phyloP scores from a whole-genome alignment of 345 rosid species.

The Odontarrhena argentea region DNA sequence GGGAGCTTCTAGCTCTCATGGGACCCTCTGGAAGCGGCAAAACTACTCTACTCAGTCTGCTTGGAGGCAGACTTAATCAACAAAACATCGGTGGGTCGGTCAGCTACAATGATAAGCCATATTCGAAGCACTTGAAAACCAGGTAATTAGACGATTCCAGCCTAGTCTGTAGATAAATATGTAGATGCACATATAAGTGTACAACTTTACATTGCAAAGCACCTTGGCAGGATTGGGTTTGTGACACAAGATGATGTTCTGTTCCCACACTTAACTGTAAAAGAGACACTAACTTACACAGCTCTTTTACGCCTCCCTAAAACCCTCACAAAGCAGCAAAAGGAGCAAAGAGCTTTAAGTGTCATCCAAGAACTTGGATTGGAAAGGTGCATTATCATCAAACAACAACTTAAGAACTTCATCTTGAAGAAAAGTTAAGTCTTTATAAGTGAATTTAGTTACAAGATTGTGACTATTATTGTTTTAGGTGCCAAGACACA shows the following conservation, averaged over 20 bases:
- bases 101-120: conserved; percentile 75
- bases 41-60: conserved; percentile 72
- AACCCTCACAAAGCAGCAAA: conserved; percentile 61
- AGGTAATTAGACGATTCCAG: conserved; percentile 50
- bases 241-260: conserved; percentile 95
- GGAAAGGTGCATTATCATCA: conserved; percentile 60
- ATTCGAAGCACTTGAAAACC: conserved; percentile 78
- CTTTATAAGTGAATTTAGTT: not conserved
- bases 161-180: not conserved
- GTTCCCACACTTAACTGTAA: conserved; percentile 91
- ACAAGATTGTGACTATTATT: not conserved
- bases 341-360: conserved; percentile 70
- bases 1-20: conserved; percentile 92
- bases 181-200: conserved; percentile 14
- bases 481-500: conserved; percentile 81
- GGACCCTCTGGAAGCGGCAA: conserved; percentile 99
- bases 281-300: conserved; percentile 87
- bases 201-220: conserved; percentile 15
- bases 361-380: conserved; percentile 83
- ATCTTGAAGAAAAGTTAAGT: not conserved
- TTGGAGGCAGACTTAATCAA: conserved; percentile 68
- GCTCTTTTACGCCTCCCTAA: conserved; percentile 78
- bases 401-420: not conserved
- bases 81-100: conserved; percentile 56
- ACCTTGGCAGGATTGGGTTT: conserved; percentile 75